A percentile compares a stretch with the other conserved stretches of the same genome.
Conservation (phyloP, 805 yeast species). For the Pichia membranifaciens region DNA sequence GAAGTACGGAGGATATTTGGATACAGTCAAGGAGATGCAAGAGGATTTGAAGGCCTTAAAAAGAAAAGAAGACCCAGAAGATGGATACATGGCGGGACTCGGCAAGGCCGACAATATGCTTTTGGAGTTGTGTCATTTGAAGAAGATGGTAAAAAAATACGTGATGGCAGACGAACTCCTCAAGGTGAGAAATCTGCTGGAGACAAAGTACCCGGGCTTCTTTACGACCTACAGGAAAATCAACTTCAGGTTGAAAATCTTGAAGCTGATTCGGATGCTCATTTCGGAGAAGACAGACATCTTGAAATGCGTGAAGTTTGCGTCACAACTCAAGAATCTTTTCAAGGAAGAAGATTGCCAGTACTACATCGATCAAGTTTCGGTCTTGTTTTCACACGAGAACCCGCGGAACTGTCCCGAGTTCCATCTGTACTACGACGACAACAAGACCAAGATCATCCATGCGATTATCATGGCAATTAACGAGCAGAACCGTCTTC, state of each 20-base stretch:
- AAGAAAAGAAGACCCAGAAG: slow-evolving; percentile 26
- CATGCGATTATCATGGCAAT: slow-evolving; percentile 37
- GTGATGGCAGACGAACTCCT: slow-evolving; percentile 43
- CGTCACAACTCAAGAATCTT: slow-evolving; percentile 32
- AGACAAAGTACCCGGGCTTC: slow-evolving; percentile 35
- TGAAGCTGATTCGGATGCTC: slow-evolving; percentile 39
- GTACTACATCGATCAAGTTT: slow-evolving; percentile 39
- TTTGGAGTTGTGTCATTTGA: slow-evolving; percentile 32
- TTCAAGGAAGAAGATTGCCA: slow-evolving; percentile 31
- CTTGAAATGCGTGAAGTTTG: slow-evolving; percentile 34
- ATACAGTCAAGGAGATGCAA: slow-evolving; percentile 47
- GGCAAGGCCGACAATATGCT: slow-evolving; percentile 18
- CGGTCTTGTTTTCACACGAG: slow-evolving; percentile 47
- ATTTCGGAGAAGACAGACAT: slow-evolving; percentile 15
- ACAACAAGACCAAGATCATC: slow-evolving; percentile 34
- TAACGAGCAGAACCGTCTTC: slow-evolving; percentile 13
- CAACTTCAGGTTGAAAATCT: slow-evolving; percentile 38
- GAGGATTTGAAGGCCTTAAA: slow-evolving; percentile 34
- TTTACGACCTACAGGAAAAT: slow-evolving; percentile 30
- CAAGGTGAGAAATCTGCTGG: slow-evolving; percentile 35
- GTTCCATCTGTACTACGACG: slow-evolving; percentile 32
- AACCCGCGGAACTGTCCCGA: slow-evolving; percentile 37
- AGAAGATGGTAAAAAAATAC: slow-evolving; percentile 37
- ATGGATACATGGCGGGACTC: slow-evolving; percentile 15
- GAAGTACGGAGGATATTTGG: slow-evolving; percentile 52